These are phyloP conservation scores for Penicillium griseofulvum DNA, from an alignment of 2,329 filamentous ascomycete genomes.

Conservation along the genomic window DNA sequence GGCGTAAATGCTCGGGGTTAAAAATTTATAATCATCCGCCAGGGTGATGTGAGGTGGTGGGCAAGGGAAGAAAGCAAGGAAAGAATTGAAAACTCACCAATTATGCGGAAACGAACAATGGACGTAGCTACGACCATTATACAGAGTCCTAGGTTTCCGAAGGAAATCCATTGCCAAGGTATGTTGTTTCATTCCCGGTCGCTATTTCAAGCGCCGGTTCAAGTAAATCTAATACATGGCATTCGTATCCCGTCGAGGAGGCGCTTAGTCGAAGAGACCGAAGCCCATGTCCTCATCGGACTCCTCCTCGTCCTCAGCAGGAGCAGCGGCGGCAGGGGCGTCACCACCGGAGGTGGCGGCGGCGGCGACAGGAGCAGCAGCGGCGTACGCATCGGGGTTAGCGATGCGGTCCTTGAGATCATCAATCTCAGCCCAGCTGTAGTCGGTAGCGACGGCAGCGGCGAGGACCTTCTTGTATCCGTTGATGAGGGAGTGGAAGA, in stretches of 20 bases:
- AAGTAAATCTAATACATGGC: slow-evolving; percentile 41
- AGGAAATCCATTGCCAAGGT: slow-evolving; percentile 25
- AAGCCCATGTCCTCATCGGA: slow-evolving; percentile 66
- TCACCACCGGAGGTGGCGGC: slow-evolving; percentile 52
- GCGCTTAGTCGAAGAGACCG: slow-evolving; percentile 70
- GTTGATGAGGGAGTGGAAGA: slow-evolving; percentile 97
- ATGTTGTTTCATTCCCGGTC: slow-evolving; percentile 33
- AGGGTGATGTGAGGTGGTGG: slow-evolving; percentile 8
- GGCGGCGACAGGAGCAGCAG: slow-evolving; percentile 69
- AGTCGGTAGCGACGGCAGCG: slow-evolving; percentile 85
- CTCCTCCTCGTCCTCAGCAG: slow-evolving; percentile 65
- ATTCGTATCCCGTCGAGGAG: slow-evolving; percentile 29
- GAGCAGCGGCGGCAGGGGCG: slow-evolving; percentile 53
- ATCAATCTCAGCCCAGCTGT: slow-evolving; percentile 92
- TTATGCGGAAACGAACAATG: slow-evolving; percentile 28
- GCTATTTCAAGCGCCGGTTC: slow-evolving; percentile 30
- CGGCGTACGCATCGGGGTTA: slow-evolving; percentile 95
- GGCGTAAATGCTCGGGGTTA: slow-evolving; percentile 57
- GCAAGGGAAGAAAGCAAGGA: slow-evolving; percentile 3
- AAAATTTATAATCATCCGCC: slow-evolving; percentile 64
- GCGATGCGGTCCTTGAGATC: slow-evolving; percentile 99
- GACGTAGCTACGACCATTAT: slow-evolving; percentile 37
- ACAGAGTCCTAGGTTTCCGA: slow-evolving; percentile 19
- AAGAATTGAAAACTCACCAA: slow-evolving; percentile 26
- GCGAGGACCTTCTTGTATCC: slow-evolving; percentile 91